Percentiles rank a stretch among this genome's conserved stretches.
phyloP scores from a whole-genome alignment of 352 stramenopile species.

The Phytophthora tentaculata region DNA sequence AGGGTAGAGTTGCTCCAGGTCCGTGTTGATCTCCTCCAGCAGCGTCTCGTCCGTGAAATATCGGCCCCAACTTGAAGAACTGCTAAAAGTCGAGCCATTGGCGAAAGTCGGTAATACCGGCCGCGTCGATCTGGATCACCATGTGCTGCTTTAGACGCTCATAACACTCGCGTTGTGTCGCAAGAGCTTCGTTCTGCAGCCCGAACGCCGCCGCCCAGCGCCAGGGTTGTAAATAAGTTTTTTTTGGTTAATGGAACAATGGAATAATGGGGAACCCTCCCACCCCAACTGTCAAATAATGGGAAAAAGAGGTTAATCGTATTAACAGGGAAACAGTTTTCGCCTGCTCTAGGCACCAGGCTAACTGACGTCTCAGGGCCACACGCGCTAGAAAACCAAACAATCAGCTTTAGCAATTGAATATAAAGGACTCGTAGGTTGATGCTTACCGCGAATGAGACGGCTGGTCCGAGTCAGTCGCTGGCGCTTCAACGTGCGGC shows the following conservation, averaged over 20 bases:
- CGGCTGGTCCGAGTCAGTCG: too few relatives aligned
- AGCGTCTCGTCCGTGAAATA: constrained; percentile 76
- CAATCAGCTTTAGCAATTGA: too few relatives aligned
- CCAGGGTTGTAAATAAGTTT: constrained; percentile 17
- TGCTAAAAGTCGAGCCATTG: constrained; percentile 4
- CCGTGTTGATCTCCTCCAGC: constrained; percentile 84
- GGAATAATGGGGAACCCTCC: too few relatives aligned
- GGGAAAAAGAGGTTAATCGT: too few relatives aligned
- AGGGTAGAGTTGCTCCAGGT: constrained; percentile 78
- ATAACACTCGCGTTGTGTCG: constrained; percentile 51
- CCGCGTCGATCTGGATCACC: constrained; percentile 70
- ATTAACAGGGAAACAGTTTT: too few relatives aligned
- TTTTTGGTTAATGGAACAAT: constrained; percentile 10
- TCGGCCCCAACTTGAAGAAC: constrained; percentile 52
- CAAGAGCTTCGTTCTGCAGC: constrained; percentile 20
- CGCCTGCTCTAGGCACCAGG: too few relatives aligned
- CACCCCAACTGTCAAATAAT: too few relatives aligned
- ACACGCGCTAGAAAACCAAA: too few relatives aligned
- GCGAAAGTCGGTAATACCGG: constrained; percentile 49
- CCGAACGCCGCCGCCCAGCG: constrained; percentile 35
- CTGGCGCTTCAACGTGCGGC: too few relatives aligned
- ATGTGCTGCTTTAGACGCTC: constrained; percentile 61
- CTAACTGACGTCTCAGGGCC: too few relatives aligned
- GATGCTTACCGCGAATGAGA: too few relatives aligned
- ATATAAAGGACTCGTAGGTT: too few relatives aligned